Evolutionary conservation across 139 green algal species (phyloP), one percentile per base, ranked within the genome.

Genomic region (Chlorella sp.): DNA sequence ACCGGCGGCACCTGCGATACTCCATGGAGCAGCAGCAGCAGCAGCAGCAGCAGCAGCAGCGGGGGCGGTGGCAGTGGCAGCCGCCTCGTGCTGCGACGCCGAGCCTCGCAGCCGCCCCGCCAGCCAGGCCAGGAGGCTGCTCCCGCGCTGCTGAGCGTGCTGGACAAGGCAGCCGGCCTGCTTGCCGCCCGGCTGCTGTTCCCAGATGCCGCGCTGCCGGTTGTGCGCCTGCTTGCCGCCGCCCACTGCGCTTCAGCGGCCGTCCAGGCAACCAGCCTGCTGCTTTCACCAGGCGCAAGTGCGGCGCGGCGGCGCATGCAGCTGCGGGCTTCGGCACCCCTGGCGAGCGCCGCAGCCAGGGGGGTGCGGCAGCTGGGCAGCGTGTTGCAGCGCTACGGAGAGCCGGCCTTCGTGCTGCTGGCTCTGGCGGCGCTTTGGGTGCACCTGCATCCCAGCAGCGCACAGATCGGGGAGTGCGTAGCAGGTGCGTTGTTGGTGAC

Each of bases 171-270:
- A 0, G 81, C 70, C 0, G 56, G 75, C 32, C 65, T 89, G 41
- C 64, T 75, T 5, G 85, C 85, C 17, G 75, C 85, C 7, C 65
- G 79, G 46, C 75, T 89, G 34, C 28, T 87, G 20, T 89, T 89
- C 56, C 86, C 86, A 19, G 86, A 84, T 30, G 36, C 41, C 24
- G 38, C 32, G 11, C 19, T 24, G 1, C 51, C 81, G 17, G 75
- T 46, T 43, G 36, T 87, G 74, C 64, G 41, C n/a, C 19, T 56
- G 51, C 64, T 84, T 19, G 79, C 79, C 0, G 79, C 54, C 7
- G 79, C 79, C 1, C 46, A 84, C 79, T 65, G 76, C 36, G 81
- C 60, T 32, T 48, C 64, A 14, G 64, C 43, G 1, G 79, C 64
- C 44, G n/a, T 41, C 8, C 44, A 44, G 6, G 43, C 30, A 2